These are phyloP conservation scores for Anisodus tanguticus DNA, from an alignment of 257 asterid species.

Conservation along the genomic window DNA sequence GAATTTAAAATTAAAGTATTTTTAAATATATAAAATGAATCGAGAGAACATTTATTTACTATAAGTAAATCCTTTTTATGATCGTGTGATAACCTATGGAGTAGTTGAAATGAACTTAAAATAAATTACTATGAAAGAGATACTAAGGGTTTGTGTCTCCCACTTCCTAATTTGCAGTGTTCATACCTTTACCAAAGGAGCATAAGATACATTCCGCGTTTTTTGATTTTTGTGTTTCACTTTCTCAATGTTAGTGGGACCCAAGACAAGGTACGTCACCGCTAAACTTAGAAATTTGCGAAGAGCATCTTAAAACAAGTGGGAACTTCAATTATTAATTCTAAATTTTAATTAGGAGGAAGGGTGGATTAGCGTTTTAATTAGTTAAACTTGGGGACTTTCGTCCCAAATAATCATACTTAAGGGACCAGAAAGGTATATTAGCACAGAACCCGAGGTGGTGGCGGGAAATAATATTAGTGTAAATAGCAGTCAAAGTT, in stretches of 20 bases:
- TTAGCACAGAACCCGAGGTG: not conserved
- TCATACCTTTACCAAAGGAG: not conserved
- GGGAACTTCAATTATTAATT: conserved; percentile 1
- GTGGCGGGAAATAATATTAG: not conserved
- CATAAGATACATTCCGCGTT: conserved; percentile 18
- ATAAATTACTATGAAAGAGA: not conserved
- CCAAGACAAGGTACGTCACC: not conserved
- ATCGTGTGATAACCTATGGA: no score
- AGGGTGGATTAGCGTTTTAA: not conserved
- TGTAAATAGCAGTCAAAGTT: not conserved
- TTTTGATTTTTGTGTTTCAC: not conserved
- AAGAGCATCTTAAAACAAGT: not conserved
- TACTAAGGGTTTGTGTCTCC: not conserved
- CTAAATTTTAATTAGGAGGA: not conserved
- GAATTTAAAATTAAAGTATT: no score
- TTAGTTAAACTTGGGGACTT: not conserved
- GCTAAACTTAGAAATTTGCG: not conserved
- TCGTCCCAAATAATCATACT: not conserved
- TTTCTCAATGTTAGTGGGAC: not conserved
- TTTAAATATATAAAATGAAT: no score
- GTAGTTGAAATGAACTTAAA: no score
- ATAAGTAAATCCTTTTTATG: no score
- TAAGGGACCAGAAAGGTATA: not conserved
- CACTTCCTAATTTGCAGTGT: not conserved
- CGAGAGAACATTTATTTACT: no score